These are phyloP conservation scores for Pythium brachiatum DNA, from an alignment of 352 stramenopile genomes.

Conservation along the genomic window DNA sequence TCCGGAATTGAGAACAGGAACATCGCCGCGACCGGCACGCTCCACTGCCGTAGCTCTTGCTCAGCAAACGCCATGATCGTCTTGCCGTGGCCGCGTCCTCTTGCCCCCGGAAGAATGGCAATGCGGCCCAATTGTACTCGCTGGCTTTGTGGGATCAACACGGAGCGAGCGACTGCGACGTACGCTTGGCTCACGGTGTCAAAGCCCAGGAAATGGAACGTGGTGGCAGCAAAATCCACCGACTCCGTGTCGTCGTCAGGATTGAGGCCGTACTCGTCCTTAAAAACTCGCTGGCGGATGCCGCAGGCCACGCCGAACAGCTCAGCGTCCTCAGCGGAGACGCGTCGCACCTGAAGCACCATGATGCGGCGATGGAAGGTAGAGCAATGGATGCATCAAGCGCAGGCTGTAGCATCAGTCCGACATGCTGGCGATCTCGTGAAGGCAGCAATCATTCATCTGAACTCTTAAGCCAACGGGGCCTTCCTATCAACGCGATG, in stretches of 20 bases:
- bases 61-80: conserved; percentile 15
- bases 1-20: conserved; percentile 18
- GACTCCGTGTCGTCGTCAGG: conserved; percentile 21
- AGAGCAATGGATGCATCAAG: too few relatives aligned
- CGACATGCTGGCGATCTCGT: too few relatives aligned
- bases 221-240: conserved; percentile 6
- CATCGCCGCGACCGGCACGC: background rate
- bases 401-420: too few relatives aligned
- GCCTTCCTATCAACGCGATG: too few relatives aligned
- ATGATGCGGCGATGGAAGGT: background rate
- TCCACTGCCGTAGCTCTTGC: conserved; percentile 5
- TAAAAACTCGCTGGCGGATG: conserved; percentile 21
- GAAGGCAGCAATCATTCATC: too few relatives aligned
- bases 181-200: conserved; percentile 13
- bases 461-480: too few relatives aligned
- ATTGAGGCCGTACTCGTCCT: conserved; percentile 16
- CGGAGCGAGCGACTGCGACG: conserved; percentile 21
- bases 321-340: background rate
- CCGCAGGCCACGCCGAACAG: conserved; percentile 3
- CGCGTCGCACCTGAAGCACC: conserved; percentile 1
- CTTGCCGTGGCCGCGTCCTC: conserved; percentile 11
- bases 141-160: background rate
- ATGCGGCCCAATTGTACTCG: conserved; percentile 15
- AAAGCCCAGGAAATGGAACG: conserved; percentile 19
- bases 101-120: conserved; percentile 5